Base-by-base conservation (phyloP, 2,329 filamentous ascomycete genomes). In the Aspergillus nomiae region DNA sequence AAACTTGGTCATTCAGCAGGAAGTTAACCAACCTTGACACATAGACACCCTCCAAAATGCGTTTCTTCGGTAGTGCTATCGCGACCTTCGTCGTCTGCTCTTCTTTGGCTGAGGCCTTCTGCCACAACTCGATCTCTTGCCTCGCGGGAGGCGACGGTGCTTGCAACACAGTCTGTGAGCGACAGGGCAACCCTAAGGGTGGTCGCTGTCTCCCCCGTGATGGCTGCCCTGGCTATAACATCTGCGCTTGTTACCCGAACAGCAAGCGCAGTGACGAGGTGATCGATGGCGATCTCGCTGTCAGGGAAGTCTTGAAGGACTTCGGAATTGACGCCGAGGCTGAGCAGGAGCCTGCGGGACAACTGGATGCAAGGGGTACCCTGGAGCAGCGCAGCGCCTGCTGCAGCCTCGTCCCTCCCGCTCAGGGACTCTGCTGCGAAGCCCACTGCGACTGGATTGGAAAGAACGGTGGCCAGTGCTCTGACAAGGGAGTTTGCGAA, bases 381-480 rank as follows among this genome's bases (percentile, higher is more conserved):
- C 21, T 59, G 16, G 58, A 54, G 26, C 54, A 59, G 58, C 45
- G 58, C 24, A 59, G 58, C 21, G 43, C 54, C 46, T 45, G 48
- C 58, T 59, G 58, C 36, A 59, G 24, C 48, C 43, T 59, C 57
- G 46, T 46, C 7, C 12, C 43, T 6, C 58, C 58, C 2, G 54
- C 8, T 11, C 34, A 48, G 4, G 58, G 58, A 43, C 32, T 53
- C 21, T 34, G 48, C 48, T 59, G 58, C 32, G 58, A 59, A 30
- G 36, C 43, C 41, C 58, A 59, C 46, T 59, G 58, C 34, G 11
- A 12, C 19, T 54, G 34, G 8, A 59, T 59, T 26, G 58, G 58
- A 19, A 59, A 59, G 58, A 34, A 48, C 24, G 58, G 58, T 41
- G 58, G 58, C 32, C 58, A 59, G 48, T 59, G 58, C 58, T 59